Conservation (phyloP, 2,329 filamentous ascomycete genomes). For the Colletotrichum graminicola region DNA sequence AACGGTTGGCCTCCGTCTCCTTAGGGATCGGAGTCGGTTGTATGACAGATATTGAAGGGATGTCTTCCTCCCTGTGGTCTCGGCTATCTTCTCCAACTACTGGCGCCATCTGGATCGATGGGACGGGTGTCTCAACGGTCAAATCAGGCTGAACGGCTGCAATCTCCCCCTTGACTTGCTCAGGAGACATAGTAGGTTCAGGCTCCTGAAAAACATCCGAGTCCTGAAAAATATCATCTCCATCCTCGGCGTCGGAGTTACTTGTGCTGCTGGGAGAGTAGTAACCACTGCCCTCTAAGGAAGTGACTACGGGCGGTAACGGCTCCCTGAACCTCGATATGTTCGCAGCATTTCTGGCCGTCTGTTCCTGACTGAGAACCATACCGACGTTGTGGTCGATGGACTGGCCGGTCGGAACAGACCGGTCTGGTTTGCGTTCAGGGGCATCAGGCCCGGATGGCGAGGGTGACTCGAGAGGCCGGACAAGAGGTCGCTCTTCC, state of each 20-base stretch:
- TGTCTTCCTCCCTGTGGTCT: neutral
- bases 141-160: slow-evolving; percentile 23
- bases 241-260: slow-evolving; percentile 56
- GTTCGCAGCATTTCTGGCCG: slow-evolving; percentile 66
- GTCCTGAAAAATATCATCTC: slow-evolving; percentile 38
- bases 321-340: slow-evolving; percentile 72
- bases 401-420: slow-evolving; percentile 60
- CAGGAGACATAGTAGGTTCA: slow-evolving; percentile 22
- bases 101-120: neutral
- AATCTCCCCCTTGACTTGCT: slow-evolving; percentile 29
- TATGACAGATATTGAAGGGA: slow-evolving; percentile 61
- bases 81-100: neutral
- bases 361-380: slow-evolving; percentile 67
- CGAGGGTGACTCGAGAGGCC: slow-evolving; percentile 59
- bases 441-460: slow-evolving; percentile 46
- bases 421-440: slow-evolving; percentile 47
- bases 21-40: slow-evolving; percentile 57
- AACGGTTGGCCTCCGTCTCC: slow-evolving; percentile 19
- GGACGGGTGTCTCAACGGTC: neutral
- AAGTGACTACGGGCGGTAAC: slow-evolving; percentile 77
- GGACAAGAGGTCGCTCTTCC: slow-evolving; percentile 72
- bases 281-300: slow-evolving; percentile 75
- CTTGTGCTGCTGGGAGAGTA: slow-evolving; percentile 66
- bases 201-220: slow-evolving; percentile 21
- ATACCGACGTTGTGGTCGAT: slow-evolving; percentile 71